Evolutionary conservation across 2,329 filamentous ascomycete genomes (phyloP).

Genomic region (Hypocreales sp.): DNA sequence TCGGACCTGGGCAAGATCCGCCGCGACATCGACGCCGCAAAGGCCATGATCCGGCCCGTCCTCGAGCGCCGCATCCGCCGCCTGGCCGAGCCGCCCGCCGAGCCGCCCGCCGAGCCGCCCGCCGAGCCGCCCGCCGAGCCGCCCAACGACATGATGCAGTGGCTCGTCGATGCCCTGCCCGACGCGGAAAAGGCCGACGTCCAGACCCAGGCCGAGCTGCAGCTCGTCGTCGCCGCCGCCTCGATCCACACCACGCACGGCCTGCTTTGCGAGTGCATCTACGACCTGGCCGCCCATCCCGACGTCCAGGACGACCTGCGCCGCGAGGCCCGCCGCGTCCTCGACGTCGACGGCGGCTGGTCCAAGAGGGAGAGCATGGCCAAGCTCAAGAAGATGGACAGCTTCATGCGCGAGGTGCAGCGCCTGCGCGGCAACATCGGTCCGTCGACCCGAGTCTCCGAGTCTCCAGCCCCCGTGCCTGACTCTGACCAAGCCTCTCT

Average conservation of each 20-base stretch:
- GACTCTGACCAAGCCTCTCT: no score
- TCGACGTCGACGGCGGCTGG: conserved; percentile 25
- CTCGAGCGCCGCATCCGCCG: conserved; percentile 28
- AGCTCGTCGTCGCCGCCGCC: conserved; percentile 27
- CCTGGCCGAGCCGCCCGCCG: conserved; percentile 19
- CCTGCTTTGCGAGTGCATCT: conserved; percentile 30
- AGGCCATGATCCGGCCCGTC: conserved; percentile 26
- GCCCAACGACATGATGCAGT: conserved; percentile 27
- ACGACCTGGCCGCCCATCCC: conserved; percentile 30
- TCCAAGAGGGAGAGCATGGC: conserved; percentile 24
- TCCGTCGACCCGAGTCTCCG: no score
- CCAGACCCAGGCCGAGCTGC: conserved; percentile 22
- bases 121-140: conserved; percentile 19
- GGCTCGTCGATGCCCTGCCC: conserved; percentile 25
- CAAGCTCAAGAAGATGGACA: conserved; percentile 30
- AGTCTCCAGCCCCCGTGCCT: no score
- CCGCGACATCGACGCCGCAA: conserved; percentile 24
- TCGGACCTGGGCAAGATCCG: conserved; percentile 29
- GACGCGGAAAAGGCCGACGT: conserved; percentile 21
- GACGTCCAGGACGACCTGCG: conserved; percentile 31
- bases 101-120: conserved; percentile 20
- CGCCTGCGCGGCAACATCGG: conserved; percentile 26
- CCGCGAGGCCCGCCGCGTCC: conserved; percentile 27
- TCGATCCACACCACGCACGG: conserved; percentile 30
- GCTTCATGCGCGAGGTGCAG: conserved; percentile 29